Evolutionary conservation across 371 early-diverging fungal genomes (phyloP).

Genomic region (Cladochytrium tenue): DNA sequence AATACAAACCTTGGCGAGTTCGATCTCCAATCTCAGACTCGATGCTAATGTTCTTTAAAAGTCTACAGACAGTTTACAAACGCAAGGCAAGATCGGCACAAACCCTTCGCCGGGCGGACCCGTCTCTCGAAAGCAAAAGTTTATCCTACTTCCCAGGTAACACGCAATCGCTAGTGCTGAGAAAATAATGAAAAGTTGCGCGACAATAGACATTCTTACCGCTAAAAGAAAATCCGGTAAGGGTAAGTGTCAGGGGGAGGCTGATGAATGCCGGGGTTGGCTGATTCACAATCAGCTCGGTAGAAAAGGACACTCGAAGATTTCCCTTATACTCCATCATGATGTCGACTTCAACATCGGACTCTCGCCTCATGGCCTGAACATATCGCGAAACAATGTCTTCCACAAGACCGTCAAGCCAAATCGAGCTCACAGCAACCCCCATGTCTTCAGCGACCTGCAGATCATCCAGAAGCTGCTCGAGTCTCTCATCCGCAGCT

Average conservation of each 20-base stretch:
- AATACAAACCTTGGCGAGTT: constrained; percentile 75
- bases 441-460: neutral
- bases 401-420: neutral
- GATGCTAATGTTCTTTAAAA: constrained; percentile 74
- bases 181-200: neutral
- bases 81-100: neutral
- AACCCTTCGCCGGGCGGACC: constrained; percentile 43
- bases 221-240: constrained; percentile 81
- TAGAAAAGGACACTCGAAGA: constrained; percentile 79
- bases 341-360: constrained; percentile 78
- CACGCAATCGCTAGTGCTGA: constrained; percentile 82
- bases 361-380: constrained; percentile 28
- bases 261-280: constrained; percentile 89
- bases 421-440: neutral
- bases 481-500: neutral
- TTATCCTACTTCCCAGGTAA: constrained; percentile 77
- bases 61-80: constrained; percentile 21
- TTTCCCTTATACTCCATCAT: constrained; percentile 79
- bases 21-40: constrained; percentile 90
- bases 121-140: constrained; percentile 86
- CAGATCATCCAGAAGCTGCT: neutral
- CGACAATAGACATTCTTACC: constrained; percentile 43
- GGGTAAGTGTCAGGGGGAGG: constrained; percentile 79
- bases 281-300: constrained; percentile 88
- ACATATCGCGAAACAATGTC: constrained; percentile 21